Evolutionary conservation across 2,329 filamentous ascomycete genomes (phyloP).

Genomic region (Mycosphaerella sp.): DNA sequence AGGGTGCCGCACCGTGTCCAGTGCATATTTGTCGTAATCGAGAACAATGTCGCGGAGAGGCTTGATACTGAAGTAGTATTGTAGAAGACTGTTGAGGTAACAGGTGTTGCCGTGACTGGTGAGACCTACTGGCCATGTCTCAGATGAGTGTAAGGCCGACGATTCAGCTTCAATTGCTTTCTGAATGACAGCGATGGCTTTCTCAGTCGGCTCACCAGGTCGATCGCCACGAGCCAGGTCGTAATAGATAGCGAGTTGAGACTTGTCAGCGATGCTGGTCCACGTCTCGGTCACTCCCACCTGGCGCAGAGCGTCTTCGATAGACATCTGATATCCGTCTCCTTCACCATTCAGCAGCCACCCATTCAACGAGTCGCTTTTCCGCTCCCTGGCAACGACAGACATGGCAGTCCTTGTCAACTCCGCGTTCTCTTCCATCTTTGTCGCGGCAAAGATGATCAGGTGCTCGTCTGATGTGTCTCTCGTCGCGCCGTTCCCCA

Average conservation of each 20-base stretch:
- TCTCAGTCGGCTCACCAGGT: constrained; percentile 32
- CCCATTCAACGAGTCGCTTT: constrained; percentile 49
- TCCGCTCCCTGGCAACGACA: constrained; percentile 54
- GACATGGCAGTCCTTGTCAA: constrained; percentile 51
- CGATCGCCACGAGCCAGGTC: constrained; percentile 23
- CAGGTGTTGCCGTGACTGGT: constrained; percentile 96
- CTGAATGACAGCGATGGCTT: constrained; percentile 31
- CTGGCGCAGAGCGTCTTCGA: constrained; percentile 48
- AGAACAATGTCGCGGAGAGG: constrained; percentile 75
- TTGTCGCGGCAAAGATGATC: constrained; percentile 51
- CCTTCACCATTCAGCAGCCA: constrained; percentile 51
- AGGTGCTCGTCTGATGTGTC: constrained; percentile 52
- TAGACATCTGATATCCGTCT: constrained; percentile 49
- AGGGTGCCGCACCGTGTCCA: constrained; percentile 59
- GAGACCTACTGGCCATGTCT: constrained; percentile 69
- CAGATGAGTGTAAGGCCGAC: constrained; percentile 17
- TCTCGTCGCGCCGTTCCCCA: constrained; percentile 46
- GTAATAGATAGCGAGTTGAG: constrained; percentile 22
- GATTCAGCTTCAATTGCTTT: constrained; percentile 21
- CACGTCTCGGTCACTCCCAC: constrained; percentile 33
- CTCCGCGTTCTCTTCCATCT: constrained; percentile 48
- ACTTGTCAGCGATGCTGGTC: constrained; percentile 21
- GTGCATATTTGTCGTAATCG: constrained; percentile 63
- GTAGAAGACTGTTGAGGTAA: constrained; percentile 92
- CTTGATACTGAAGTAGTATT: constrained; percentile 88